Conservation (phyloP, 116 monocot species). For the Cymodocea nodosa region DNA sequence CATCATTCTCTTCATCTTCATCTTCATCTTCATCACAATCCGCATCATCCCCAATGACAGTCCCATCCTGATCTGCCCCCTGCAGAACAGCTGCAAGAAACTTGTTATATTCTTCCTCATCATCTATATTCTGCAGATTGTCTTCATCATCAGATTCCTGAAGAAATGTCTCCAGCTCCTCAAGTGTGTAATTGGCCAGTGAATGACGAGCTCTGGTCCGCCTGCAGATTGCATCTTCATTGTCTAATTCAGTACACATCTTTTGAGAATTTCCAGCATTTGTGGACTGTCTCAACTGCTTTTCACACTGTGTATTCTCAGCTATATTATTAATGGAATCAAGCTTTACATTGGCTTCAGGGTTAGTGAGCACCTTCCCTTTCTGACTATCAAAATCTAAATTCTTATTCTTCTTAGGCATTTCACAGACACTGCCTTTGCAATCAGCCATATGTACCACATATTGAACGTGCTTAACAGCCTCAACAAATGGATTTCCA, state of each 20-base stretch:
- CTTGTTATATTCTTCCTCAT: conserved; percentile 80
- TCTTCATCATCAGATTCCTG: conserved; percentile 92
- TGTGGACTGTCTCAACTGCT: background rate
- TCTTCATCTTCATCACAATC: conserved; percentile 79
- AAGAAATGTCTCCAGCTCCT: conserved; percentile 82
- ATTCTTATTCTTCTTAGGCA: background rate
- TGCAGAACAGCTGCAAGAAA: conserved; percentile 77
- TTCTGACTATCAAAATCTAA: background rate
- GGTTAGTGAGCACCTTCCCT: background rate
- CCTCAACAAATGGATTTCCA: background rate
- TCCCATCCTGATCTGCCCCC: conserved; percentile 16
- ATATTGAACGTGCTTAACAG: background rate
- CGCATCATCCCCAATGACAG: conserved; percentile 12
- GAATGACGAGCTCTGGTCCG: conserved; percentile 81
- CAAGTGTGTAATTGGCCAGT: conserved; percentile 65
- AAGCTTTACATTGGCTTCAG: too few species aligned
- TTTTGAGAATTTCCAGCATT: background rate
- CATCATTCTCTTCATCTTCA: conserved; percentile 93
- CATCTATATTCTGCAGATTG: conserved; percentile 52
- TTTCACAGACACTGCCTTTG: background rate
- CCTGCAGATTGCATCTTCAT: conserved; percentile 71
- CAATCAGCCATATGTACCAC: conserved; percentile 2
- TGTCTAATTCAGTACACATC: conserved; percentile 4
- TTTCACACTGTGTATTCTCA: background rate
- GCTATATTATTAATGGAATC: background rate